Conservation (phyloP, 805 yeast species). For the Wickerhamiella nectarea region DNA sequence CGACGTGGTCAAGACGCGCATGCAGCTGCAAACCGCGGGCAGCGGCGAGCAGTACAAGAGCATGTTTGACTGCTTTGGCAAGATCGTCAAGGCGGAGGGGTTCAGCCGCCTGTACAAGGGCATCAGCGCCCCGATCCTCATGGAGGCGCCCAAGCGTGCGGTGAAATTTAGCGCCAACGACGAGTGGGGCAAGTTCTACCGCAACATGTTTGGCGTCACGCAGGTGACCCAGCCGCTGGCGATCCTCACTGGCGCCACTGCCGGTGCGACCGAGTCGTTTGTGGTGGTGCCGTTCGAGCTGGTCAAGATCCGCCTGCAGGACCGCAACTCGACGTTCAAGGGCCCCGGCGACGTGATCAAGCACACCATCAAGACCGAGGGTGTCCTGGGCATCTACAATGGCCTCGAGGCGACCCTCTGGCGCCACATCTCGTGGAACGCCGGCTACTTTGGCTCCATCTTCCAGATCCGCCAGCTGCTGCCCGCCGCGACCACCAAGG, state of each 20-base stretch:
- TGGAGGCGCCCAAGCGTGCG: conserved; percentile 99
- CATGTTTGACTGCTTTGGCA: conserved; percentile 67
- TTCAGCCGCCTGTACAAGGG: conserved; percentile 76
- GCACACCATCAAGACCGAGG: conserved; percentile 60
- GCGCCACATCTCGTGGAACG: conserved; percentile 96
- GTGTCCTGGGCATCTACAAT: conserved; percentile 71
- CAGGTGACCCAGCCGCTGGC: conserved; percentile 72
- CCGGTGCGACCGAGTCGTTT: conserved; percentile 93
- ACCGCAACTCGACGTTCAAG: conserved; percentile 62
- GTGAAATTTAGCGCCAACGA: conserved; percentile 97
- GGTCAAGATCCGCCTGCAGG: conserved; percentile 90
- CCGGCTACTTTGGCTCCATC: conserved; percentile 93
- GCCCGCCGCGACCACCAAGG: conserved; percentile 59
- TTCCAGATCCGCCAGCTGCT: conserved; percentile 68
- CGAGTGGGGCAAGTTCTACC: conserved; percentile 83
- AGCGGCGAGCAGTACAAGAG: conserved; percentile 53
- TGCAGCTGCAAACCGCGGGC: conserved; percentile 61
- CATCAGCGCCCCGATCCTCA: conserved; percentile 86
- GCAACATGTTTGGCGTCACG: conserved; percentile 50
- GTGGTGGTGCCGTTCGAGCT: conserved; percentile 97
- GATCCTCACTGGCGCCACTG: conserved; percentile 89
- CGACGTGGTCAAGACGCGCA: conserved; percentile 94
- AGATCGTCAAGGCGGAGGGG: conserved; percentile 81
- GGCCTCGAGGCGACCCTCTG: conserved; percentile 95
- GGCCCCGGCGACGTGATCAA: conserved; percentile 75